A percentile compares a stretch with the other conserved stretches of the same genome.
Conservation (phyloP, 768 basidiomycete genomes). For the Phaeotremella fagi region DNA sequence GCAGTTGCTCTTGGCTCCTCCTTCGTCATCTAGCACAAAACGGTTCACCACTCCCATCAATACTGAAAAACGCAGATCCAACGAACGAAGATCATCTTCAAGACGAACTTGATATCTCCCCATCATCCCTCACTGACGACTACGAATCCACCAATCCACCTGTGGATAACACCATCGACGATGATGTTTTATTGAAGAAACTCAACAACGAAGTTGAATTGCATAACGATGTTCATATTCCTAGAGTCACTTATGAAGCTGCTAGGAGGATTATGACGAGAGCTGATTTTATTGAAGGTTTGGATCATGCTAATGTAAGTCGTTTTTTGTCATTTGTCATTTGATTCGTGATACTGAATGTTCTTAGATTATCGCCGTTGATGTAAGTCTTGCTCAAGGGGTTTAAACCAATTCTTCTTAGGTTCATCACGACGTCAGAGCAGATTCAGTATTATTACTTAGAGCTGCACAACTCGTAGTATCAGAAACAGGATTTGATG, state of each 20-base stretch:
- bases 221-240: conserved; percentile 18
- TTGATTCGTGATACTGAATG: conserved; percentile 51
- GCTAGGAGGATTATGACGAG: conserved; percentile 79
- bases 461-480: conserved; percentile 68
- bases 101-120: conserved; percentile 53
- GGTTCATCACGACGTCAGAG: conserved; percentile 70
- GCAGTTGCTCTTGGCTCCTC: conserved; percentile 71
- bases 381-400: conserved; percentile 53
- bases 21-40: conserved; percentile 64
- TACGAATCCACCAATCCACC: conserved; percentile 3
- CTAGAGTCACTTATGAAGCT: conserved; percentile 54
- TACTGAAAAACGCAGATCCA: conserved; percentile 6
- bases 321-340: conserved; percentile 1
- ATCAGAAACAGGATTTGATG: conserved; percentile 71
- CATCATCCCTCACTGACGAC: conserved; percentile 61
- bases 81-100: conserved; percentile 30
- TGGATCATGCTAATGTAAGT: conserved; percentile 51
- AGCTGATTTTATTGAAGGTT: conserved; percentile 68
- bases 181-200: neutral
- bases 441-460: conserved; percentile 72
- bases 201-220: conserved; percentile 4
- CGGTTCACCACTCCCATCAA: conserved; percentile 15
- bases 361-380: conserved; percentile 73
- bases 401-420: conserved; percentile 35
- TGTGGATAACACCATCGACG: neutral